Evolutionary conservation across 306 rosid genomes (phyloP).

Genomic region (Fragaria nilgerrensis): DNA sequence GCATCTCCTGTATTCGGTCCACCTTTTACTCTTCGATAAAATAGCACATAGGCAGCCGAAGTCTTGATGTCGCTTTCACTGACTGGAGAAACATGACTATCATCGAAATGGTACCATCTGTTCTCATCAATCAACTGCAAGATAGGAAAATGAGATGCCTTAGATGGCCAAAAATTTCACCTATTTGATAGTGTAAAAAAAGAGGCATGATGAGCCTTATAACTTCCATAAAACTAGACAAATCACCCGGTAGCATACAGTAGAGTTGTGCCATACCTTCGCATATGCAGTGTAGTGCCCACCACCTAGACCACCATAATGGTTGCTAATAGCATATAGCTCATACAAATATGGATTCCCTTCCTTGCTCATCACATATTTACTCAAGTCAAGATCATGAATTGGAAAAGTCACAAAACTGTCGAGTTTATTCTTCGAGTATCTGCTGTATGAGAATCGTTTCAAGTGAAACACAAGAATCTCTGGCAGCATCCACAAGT

Average conservation of each 20-base stretch:
- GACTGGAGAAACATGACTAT: conserved; percentile 70
- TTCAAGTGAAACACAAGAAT: conserved; percentile 93
- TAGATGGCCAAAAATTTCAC: conserved; percentile 13
- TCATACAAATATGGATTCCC: conserved; percentile 66
- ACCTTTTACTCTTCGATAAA: conserved; percentile 74
- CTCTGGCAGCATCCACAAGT: conserved; percentile 97
- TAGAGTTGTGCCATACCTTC: conserved; percentile 48
- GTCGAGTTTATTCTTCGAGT: conserved; percentile 88
- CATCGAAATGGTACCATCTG: conserved; percentile 96
- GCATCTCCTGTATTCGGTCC: conserved; percentile 30
- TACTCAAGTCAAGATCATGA: conserved; percentile 85
- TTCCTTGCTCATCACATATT: conserved; percentile 76
- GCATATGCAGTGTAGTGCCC: conserved; percentile 98
- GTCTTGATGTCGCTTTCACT: conserved; percentile 76
- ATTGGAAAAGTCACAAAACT: conserved; percentile 93
- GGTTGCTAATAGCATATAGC: conserved; percentile 95
- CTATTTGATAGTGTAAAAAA: not conserved
- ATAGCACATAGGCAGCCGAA: conserved; percentile 85
- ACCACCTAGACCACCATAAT: conserved; percentile 96
- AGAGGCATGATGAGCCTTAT: not conserved
- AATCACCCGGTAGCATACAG: not conserved
- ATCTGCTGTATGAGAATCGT: conserved; percentile 96
- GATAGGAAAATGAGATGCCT: not conserved
- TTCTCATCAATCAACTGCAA: conserved; percentile 88
- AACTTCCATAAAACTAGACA: not conserved